Conservation (phyloP, 768 basidiomycete genomes). For the Lentinula raphanica region DNA sequence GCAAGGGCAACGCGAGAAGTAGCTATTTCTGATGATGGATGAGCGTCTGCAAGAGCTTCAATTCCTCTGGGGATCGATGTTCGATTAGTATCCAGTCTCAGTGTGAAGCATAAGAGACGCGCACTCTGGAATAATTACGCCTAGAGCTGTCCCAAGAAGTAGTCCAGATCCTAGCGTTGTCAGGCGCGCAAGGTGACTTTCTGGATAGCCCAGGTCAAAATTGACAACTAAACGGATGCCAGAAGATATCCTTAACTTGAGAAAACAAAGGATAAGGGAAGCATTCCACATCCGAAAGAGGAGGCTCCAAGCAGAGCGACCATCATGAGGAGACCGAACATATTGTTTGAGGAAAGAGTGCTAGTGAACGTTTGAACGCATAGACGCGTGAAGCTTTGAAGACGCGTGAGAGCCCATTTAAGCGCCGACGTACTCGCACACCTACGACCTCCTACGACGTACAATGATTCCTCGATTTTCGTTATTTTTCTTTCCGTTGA, state of each 20-base stretch:
- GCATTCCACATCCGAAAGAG: conserved; percentile 65
- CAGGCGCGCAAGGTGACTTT: conserved; percentile 36
- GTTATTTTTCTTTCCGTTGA: too few species aligned
- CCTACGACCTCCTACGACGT: too few species aligned
- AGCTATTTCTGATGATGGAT: conserved; percentile 34
- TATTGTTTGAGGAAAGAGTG: conserved; percentile 9
- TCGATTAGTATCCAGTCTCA: too few species aligned
- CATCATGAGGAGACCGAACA: conserved; percentile 49
- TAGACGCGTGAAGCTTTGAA: too few species aligned
- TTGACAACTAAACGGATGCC: not conserved
- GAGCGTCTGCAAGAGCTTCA: conserved; percentile 46
- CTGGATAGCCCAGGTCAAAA: conserved; percentile 24
- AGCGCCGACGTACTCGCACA: too few species aligned
- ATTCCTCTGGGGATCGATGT: conserved; percentile 62
- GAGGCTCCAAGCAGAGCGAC: conserved; percentile 53
- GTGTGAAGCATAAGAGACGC: too few species aligned
- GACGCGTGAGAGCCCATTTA: not conserved
- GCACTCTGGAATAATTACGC: conserved; percentile 91
- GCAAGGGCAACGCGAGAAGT: conserved; percentile 55
- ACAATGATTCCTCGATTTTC: too few species aligned
- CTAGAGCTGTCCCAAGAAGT: conserved; percentile 83
- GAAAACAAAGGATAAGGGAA: conserved; percentile 70
- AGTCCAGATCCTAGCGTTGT: conserved; percentile 72
- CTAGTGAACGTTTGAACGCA: not conserved
- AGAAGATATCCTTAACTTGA: conserved; percentile 45